Evolutionary conservation across 176 grass and related monocot genomes (phyloP).

Genomic region (Rhynchospora tenuis): DNA sequence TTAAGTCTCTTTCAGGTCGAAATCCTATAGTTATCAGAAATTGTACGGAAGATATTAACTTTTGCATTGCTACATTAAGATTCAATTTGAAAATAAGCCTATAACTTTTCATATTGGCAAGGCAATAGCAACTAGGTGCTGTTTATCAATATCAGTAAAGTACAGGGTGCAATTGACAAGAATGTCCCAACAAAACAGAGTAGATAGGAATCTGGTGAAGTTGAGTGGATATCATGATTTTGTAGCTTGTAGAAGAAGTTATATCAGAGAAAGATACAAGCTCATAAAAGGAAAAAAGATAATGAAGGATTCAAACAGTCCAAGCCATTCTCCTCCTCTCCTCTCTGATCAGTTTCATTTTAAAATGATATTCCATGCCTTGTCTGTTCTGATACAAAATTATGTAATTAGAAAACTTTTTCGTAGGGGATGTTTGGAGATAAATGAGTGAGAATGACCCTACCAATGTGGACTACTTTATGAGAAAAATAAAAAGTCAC

Average conservation of each 20-base stretch:
- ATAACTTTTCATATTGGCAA: background rate
- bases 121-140: background rate
- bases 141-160: background rate
- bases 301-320: background rate
- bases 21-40: background rate
- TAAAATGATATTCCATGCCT: conserved; percentile 2
- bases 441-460: background rate
- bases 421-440: background rate
- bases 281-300: background rate
- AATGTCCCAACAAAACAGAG: background rate
- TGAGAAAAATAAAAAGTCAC: background rate
- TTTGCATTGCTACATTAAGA: background rate
- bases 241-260: conserved; percentile 8
- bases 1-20: background rate
- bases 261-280: background rate
- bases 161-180: background rate
- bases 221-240: background rate
- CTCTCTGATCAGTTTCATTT: background rate
- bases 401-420: background rate
- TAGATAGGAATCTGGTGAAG: background rate
- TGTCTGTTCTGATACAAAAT: conserved; percentile 15
- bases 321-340: background rate
- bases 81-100: background rate
- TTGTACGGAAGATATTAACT: background rate
- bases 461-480: background rate